Base-by-base conservation (phyloP, 805 yeast species). In the Clavispora carvajalis region DNA sequence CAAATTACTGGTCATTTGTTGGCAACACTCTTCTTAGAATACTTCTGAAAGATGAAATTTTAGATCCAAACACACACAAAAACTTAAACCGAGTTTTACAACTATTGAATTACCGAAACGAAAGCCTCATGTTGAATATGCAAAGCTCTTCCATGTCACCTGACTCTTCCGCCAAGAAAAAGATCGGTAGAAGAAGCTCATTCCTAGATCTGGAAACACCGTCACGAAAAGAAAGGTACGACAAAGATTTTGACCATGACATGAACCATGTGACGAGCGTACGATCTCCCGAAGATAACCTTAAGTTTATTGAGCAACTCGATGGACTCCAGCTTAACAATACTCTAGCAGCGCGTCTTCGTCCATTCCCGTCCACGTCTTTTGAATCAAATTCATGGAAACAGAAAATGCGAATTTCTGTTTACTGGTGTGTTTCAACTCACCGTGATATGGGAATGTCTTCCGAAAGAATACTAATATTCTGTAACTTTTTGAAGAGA, bases 81-180 rank as follows among this genome's bases (percentile, higher is more conserved):
- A 33, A 53, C 43, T 44, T 62, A 1, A 56, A 52, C 18, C 76
- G 74, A 33, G 83, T 79, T 41, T 69, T 80, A 37, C 80, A 80
- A 37, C 54, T 82, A 22, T 75, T 83, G 5, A 73, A 79, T 37
- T 81, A 79, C 52, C 63, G 90, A 53, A 84, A 84, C 55, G 88
- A 83, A 60, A 81, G 88, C 2, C 63, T 84, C 38, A 79, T 80
- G 72, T 66, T 79, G 34, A 79, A 77, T 52, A 64, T 54, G 62
- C 58, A 51, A n/a, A 17, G 21, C 15, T 12, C 22, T 19, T 33
- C 36, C 12, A 15, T 28, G 16, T n/a, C 31, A 3, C 7, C 15
- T 6, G 31, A 28, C 4, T 7, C 12, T 5, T 13, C 12, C 11
- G 12, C 5, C 5, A 18, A 25, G 3, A 29, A 25, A 17, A 29